These are phyloP conservation scores for Tolypocladium paradoxum DNA, from an alignment of 2,329 filamentous ascomycete species.

Conservation along the genomic window DNA sequence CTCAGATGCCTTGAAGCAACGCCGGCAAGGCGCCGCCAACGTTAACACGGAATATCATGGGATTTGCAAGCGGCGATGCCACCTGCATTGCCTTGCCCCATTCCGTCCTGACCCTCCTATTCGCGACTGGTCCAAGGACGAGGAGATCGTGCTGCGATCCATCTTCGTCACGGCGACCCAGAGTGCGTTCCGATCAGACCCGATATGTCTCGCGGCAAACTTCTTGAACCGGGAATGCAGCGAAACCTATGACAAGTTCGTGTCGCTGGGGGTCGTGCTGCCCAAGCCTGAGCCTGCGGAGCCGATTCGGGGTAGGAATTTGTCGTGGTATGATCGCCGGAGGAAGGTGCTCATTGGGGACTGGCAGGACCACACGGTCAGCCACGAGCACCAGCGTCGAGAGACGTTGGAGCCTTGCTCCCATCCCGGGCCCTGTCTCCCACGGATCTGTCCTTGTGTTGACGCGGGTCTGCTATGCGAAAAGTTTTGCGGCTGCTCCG, in stretches of 20 bases:
- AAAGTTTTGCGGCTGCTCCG: slow-evolving; percentile 56
- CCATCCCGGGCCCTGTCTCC: slow-evolving; percentile 57
- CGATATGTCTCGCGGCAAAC: slow-evolving; percentile 39
- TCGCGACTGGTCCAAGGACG: slow-evolving; percentile 36
- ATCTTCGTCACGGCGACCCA: slow-evolving; percentile 30
- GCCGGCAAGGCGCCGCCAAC: slow-evolving; percentile 8
- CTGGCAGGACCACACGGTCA: slow-evolving; percentile 44
- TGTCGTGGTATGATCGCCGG: slow-evolving; percentile 46
- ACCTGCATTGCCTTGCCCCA: slow-evolving; percentile 7
- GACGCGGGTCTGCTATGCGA: slow-evolving; percentile 55
- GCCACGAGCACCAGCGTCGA: slow-evolving; percentile 44
- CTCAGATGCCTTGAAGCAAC: slow-evolving; percentile 19
- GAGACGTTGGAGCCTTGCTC: slow-evolving; percentile 54
- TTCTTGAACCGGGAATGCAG: slow-evolving; percentile 41
- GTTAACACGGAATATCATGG: slow-evolving; percentile 5
- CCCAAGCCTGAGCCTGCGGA: slow-evolving; percentile 15
- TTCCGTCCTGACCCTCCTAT: slow-evolving; percentile 12
- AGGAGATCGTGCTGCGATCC: slow-evolving; percentile 36
- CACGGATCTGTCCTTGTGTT: slow-evolving; percentile 52
- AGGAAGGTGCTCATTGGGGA: slow-evolving; percentile 43
- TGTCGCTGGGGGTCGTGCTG: slow-evolving; percentile 12
- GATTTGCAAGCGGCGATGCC: slow-evolving; percentile 33
- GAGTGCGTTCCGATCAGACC: slow-evolving; percentile 27
- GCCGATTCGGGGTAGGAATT: slow-evolving; percentile 28
- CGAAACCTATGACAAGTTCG: slow-evolving; percentile 31